Evolutionary conservation across 2,329 filamentous ascomycete genomes (phyloP), one percentile per base, ranked within the genome.

Genomic region (Amauroascus verrucosus): DNA sequence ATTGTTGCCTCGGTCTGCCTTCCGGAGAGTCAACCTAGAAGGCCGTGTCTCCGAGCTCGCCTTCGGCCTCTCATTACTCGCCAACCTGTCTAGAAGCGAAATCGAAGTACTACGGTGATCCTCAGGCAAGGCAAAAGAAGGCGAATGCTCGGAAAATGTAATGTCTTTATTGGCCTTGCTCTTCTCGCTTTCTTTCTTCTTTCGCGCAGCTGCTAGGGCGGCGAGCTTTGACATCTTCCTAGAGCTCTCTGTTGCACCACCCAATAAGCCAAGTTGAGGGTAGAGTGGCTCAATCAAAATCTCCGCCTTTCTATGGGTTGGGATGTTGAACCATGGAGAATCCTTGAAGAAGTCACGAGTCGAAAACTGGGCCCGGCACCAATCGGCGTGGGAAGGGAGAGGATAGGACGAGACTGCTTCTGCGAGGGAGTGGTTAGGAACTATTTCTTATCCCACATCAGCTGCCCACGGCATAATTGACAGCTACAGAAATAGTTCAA

Each of bases 181-280:
- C 61, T 79, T 82, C 37, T 84, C 82, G 28, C 82, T 83, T 13
- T 82, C 83, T 68, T 89, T 95, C 70, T 87, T 90, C 66, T 89
- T 90, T 26, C 89, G 79, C 51, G 87, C 85, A 32, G 88, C 88
- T 49, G 91, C 90, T 40, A 98, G 74, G 46, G 88, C 88, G 62
- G 95, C 91, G 44, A 98, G 75, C 64, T 98, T 98, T 4, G 91
- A 95, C 69, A 86, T 77, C 64, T 90, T 93, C 2, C 80, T 77
- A n/a, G 73, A 64, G 11, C 72, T 71, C 46, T 80, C 78, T 1
- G 81, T 64, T 7, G 82, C 79, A 32, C 93, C 94, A 28, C 93
- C 94, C 1, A 95, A 70, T 0, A 98, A 75, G 1, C 88, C 85
- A 16, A 83, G 79, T 46, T 72, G 74, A 51, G 78, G 82, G 57